phyloP scores from a whole-genome alignment of 139 green algal species.

The Eudorina sp. region DNA sequence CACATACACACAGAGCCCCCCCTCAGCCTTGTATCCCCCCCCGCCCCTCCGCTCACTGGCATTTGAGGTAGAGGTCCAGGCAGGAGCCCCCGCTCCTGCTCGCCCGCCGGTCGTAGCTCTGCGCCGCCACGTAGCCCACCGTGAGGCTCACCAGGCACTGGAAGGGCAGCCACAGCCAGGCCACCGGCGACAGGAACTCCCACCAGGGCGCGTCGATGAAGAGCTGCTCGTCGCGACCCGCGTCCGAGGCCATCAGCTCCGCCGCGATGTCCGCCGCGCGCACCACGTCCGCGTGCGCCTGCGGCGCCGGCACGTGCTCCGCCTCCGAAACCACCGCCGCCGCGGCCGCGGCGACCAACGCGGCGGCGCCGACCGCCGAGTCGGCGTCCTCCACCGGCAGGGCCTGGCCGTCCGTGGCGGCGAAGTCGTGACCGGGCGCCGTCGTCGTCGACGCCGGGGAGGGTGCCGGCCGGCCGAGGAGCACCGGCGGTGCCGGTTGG shows the following conservation, averaged over 20 bases:
- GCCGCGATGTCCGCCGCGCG: neutral
- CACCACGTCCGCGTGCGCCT: too few relatives aligned
- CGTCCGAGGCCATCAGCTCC: neutral
- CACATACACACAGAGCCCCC: neutral
- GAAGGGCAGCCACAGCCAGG: slow-evolving; percentile 23
- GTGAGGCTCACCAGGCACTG: slow-evolving; percentile 1
- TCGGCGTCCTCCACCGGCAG: neutral
- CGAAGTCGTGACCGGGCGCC: too few relatives aligned
- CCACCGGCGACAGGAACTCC: neutral
- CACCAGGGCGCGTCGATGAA: slow-evolving; percentile 7
- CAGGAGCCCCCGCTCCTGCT: neutral
- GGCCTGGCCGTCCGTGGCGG: neutral
- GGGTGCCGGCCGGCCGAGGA: neutral
- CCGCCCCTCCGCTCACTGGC: neutral
- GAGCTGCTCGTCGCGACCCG: neutral
- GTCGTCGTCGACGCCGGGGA: neutral
- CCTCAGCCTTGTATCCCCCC: neutral
- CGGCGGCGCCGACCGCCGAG: neutral
- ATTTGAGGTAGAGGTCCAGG: neutral
- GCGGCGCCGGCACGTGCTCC: neutral
- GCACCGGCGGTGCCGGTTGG: neutral
- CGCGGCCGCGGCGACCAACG: neutral
- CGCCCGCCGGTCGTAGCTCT: neutral
- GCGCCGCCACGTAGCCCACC: neutral
- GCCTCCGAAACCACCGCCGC: neutral